A percentile compares a stretch with the other conserved stretches of the same genome.
Conservation (phyloP, 2,329 filamentous ascomycete species). For the Phyllosticta citriasiana region DNA sequence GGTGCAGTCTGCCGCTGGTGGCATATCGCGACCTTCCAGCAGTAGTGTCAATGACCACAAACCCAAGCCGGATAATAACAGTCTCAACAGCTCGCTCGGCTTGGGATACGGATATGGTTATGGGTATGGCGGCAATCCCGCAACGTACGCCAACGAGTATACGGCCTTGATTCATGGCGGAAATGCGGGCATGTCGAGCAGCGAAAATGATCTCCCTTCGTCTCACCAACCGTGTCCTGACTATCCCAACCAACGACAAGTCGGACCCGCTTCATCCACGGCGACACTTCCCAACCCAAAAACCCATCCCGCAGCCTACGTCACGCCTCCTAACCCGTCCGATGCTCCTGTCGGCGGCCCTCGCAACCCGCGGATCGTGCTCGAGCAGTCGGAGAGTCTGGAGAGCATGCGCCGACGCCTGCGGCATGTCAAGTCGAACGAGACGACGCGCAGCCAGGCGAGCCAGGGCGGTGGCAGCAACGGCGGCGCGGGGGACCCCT, state of each 20-base stretch:
- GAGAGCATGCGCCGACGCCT: constrained; percentile 18
- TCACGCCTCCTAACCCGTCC: not conserved
- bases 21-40: not conserved
- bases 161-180: not conserved
- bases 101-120: constrained; percentile 2
- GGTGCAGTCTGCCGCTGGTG: constrained; percentile 1
- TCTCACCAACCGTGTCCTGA: constrained; percentile 1
- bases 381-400: not conserved
- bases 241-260: constrained; percentile 21
- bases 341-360: not conserved
- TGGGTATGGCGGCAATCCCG: not conserved
- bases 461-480: not conserved
- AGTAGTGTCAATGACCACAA: not conserved
- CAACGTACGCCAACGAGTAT: not conserved
- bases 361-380: not conserved
- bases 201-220: not conserved
- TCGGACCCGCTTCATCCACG: not conserved
- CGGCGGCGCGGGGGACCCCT: not conserved
- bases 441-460: constrained; percentile 13
- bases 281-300: not conserved
- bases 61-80: constrained; percentile 1
- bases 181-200: not conserved
- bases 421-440: constrained; percentile 23
- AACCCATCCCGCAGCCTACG: not conserved
- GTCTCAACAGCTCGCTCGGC: constrained; percentile 3